These are phyloP conservation scores for Argentina anserina DNA, from an alignment of 306 rosid genomes.

Conservation along the genomic window DNA sequence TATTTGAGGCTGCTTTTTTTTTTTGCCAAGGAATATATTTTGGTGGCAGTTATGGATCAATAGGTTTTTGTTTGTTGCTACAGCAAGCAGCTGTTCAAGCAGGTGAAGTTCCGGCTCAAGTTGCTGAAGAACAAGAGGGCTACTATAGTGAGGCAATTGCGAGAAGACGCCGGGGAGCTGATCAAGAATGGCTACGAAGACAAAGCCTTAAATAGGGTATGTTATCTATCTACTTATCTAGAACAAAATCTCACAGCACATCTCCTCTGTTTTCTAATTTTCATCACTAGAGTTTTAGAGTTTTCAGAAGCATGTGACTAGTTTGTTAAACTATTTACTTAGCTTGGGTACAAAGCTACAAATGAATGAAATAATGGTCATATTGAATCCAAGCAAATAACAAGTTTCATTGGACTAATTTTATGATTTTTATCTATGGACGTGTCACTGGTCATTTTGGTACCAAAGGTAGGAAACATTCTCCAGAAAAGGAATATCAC, in stretches of 20 bases:
- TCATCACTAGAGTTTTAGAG: neutral
- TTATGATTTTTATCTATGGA: no score
- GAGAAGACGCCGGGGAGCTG: constrained; percentile 53
- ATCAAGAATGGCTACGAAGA: constrained; percentile 46
- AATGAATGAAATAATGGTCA: neutral
- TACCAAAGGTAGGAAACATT: neutral
- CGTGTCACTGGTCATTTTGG: neutral
- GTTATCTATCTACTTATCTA: no score
- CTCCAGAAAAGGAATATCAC: neutral
- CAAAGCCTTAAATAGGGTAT: constrained; percentile 57
- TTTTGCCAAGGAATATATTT: neutral
- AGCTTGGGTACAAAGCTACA: neutral
- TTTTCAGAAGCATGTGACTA: neutral
- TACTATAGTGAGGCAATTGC: constrained; percentile 44
- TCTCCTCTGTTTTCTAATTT: neutral
- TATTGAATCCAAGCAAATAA: neutral
- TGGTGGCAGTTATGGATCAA: neutral
- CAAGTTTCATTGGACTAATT: neutral
- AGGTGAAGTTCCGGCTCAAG: constrained; percentile 49
- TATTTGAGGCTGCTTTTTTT: neutral
- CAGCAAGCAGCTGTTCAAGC: constrained; percentile 61
- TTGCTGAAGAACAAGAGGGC: constrained; percentile 59
- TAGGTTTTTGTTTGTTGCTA: constrained; percentile 24
- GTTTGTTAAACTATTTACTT: constrained; percentile 2
- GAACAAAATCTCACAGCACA: neutral